Percentiles rank a stretch among this genome's conserved stretches.
Evolutionary conservation across 805 yeast genomes (phyloP).

Genomic region (Kazachstania taianensis): DNA sequence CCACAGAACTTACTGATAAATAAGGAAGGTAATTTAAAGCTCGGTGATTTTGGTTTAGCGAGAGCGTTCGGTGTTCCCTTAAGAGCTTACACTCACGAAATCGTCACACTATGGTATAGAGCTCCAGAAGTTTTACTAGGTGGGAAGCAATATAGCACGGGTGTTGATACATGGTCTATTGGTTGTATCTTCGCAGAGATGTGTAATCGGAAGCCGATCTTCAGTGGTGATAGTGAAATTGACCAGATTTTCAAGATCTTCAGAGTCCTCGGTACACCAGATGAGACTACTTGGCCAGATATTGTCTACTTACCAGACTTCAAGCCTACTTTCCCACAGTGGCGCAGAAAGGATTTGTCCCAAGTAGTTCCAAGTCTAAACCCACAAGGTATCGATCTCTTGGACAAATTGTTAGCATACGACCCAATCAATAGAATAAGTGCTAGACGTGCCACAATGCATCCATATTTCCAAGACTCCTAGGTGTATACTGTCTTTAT

Average conservation of each 20-base stretch:
- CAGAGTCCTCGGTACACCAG: constrained; percentile 92
- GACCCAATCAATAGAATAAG: constrained; percentile 92
- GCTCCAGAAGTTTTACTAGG: constrained; percentile 96
- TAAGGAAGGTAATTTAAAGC: constrained; percentile 79
- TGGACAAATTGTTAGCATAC: constrained; percentile 69
- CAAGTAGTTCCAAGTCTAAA: constrained; percentile 71
- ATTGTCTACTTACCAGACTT: constrained; percentile 82
- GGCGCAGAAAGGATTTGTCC: constrained; percentile 82
- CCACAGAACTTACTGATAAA: constrained; percentile 91
- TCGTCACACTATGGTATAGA: constrained; percentile 95
- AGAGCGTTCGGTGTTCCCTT: constrained; percentile 97
- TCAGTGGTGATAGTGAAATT: constrained; percentile 93
- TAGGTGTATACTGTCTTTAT: too few relatives aligned
- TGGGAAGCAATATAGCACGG: constrained; percentile 89
- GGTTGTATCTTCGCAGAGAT: constrained; percentile 97
- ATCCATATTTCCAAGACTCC: constrained; percentile 46
- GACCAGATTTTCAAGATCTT: constrained; percentile 90
- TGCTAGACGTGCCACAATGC: constrained; percentile 85
- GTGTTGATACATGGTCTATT: constrained; percentile 97
- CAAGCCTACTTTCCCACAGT: constrained; percentile 72
- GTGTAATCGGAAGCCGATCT: constrained; percentile 95
- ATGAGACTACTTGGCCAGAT: constrained; percentile 96
- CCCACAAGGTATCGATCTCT: constrained; percentile 70
- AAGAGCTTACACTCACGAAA: constrained; percentile 94
- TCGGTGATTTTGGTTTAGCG: constrained; percentile 95